These are phyloP conservation scores for Fusarium mangiferae DNA, from an alignment of 2,329 filamentous ascomycete species.

Conservation along the genomic window DNA sequence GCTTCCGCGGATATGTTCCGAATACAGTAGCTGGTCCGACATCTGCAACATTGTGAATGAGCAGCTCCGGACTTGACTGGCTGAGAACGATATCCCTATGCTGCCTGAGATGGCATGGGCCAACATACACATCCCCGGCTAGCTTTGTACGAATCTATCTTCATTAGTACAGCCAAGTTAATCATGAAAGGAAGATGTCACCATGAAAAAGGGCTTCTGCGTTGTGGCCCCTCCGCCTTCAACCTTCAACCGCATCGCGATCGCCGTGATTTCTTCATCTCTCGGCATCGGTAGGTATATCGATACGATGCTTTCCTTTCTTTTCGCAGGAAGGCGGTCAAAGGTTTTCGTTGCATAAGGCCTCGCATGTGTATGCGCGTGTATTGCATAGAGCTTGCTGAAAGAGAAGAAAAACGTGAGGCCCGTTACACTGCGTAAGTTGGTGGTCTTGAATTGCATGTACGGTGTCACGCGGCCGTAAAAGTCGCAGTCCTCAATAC, in stretches of 20 bases:
- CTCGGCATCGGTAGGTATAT: constrained; percentile 3
- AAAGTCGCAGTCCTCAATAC: constrained; percentile 1
- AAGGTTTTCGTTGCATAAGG: not conserved
- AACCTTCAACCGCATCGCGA: not conserved
- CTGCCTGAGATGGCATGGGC: not conserved
- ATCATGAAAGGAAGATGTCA: fast-evolving
- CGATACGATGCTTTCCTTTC: not conserved
- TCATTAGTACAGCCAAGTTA: not conserved
- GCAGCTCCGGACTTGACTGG: constrained; percentile 2
- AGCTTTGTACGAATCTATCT: constrained; percentile 10
- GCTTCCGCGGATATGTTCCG: constrained; percentile 7
- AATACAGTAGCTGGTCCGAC: constrained; percentile 19
- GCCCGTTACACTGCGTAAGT: constrained; percentile 6
- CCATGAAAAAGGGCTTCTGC: constrained; percentile 15
- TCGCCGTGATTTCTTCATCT: constrained; percentile 2
- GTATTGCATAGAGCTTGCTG: constrained; percentile 21
- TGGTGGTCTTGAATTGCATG: constrained; percentile 10
- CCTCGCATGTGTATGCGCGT: not conserved
- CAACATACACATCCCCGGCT: constrained; percentile 8
- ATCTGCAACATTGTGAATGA: constrained; percentile 6
- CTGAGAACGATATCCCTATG: constrained; percentile 10
- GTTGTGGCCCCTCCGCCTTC: not conserved
- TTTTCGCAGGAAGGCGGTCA: not conserved
- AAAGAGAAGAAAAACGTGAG: constrained; percentile 22
- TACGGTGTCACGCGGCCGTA: constrained; percentile 7